These are phyloP conservation scores for Medicago lupulina DNA, from an alignment of 306 rosid genomes.

Conservation along the genomic window DNA sequence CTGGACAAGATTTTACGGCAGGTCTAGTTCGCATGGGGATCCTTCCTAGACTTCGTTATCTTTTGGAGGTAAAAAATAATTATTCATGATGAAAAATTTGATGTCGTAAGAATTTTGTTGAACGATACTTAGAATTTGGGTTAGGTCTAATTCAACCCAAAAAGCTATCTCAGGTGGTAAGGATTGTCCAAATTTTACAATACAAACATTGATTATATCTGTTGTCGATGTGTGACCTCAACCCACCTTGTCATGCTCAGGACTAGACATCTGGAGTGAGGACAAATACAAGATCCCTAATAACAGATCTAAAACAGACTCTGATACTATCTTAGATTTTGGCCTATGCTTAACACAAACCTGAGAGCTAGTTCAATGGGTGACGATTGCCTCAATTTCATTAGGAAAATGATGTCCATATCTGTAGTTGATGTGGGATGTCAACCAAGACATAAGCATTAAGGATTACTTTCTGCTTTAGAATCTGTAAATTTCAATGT, in stretches of 20 bases:
- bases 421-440: no score
- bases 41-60: constrained; percentile 79
- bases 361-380: constrained; percentile 1
- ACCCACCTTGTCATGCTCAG: not conserved
- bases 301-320: not conserved
- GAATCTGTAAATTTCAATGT: constrained; percentile 2
- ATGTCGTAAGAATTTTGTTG: constrained; percentile 32
- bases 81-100: constrained; percentile 37
- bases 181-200: not conserved
- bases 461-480: no score
- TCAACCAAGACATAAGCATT: no score
- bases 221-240: not conserved
- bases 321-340: not conserved
- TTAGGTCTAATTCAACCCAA: not conserved
- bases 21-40: constrained; percentile 95
- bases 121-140: not conserved
- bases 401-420: not conserved
- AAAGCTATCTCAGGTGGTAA: not conserved
- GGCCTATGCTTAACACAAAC: not conserved
- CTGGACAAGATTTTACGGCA: constrained; percentile 91
- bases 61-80: constrained; percentile 77
- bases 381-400: not conserved
- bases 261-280: not conserved
- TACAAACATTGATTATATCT: not conserved
- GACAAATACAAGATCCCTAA: not conserved